Evolutionary conservation across 352 stramenopile genomes (phyloP), one percentile per base, ranked within the genome.

Genomic region (Thalassiosira hispida): DNA sequence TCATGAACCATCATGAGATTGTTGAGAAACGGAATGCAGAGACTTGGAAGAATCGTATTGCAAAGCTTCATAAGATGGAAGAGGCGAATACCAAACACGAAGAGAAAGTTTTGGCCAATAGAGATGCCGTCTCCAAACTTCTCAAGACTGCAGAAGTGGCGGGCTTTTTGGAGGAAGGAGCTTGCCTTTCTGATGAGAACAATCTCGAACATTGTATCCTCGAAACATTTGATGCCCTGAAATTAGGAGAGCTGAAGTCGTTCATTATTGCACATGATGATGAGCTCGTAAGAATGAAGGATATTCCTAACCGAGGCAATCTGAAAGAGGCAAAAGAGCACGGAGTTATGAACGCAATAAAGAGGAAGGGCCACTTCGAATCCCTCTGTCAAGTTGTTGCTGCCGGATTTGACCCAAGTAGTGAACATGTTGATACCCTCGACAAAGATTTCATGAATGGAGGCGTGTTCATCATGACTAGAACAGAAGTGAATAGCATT

Each of bases 381-480:
- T 56, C 33, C 44, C 60, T 71, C 2, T 22, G 22, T 12, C 46
- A 61, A 23, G 12, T 65, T 40, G 27, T 71, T 16, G 69, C 59
- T 14, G 46, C 38, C 8, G 31, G 47, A 20, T 78, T 60, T 63
- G 69, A 71, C 23, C n/a, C 27, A 31, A 64, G 46, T 5, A 63
- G 33, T 35, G 22, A 62, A 29, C 8, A 7, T 18, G 29, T 27
- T 11, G 38, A 38, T 1, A n/a, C 18, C 1, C 8, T 68, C 46
- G 20, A 56, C 22, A 55, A 20, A 16, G 35, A 65, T 60, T 65
- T n/a, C 4, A 29, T 29, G 25, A 33, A 59, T 7, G 69, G 60
- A 57, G 69, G 57, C 20, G 16, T 72, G 27, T 23, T 78, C 16
- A 70, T 72, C 33, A 20, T 78, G 8, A 71, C 9, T 16, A 12